A percentile compares a stretch with the other conserved stretches of the same genome.
phyloP scores from a whole-genome alignment of 2,329 filamentous ascomycete genomes.

The Ilyonectria robusta region DNA sequence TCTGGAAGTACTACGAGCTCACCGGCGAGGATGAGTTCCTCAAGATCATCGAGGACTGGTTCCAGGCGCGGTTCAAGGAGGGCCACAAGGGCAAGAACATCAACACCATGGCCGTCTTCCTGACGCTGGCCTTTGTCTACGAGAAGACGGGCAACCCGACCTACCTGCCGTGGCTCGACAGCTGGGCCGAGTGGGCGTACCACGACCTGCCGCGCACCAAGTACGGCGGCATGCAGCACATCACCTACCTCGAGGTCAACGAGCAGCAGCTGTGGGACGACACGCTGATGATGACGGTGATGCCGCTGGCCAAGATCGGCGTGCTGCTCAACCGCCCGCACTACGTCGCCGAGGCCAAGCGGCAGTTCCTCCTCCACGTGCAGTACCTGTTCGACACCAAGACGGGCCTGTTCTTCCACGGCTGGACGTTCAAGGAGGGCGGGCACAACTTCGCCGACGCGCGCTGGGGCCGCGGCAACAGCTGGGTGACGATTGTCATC shows the following conservation, averaged over 20 bases:
- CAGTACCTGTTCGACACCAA: conserved; percentile 83
- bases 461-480: conserved; percentile 73
- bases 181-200: conserved; percentile 88
- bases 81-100: conserved; percentile 87
- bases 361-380: conserved; percentile 83
- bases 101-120: conserved; percentile 86
- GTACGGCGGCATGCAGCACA: conserved; percentile 81
- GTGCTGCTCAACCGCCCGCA: conserved; percentile 77
- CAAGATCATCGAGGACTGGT: conserved; percentile 81
- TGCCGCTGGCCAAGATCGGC: conserved; percentile 86
- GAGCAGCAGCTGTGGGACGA: conserved; percentile 87
- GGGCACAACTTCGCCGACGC: conserved; percentile 74
- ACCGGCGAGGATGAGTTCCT: conserved; percentile 74
- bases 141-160: conserved; percentile 78
- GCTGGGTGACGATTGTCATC: conserved; percentile 87
- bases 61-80: conserved; percentile 75
- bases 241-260: conserved; percentile 80
- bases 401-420: conserved; percentile 84
- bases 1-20: conserved; percentile 86
- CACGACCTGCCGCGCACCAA: conserved; percentile 80
- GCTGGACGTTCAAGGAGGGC: conserved; percentile 81
- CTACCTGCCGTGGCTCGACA: conserved; percentile 83
- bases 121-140: conserved; percentile 84
- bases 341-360: conserved; percentile 84
- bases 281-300: conserved; percentile 89